A percentile compares a stretch with the other conserved stretches of the same genome.
Conservation (phyloP, 1,284 basidiomycete genomes). For the Boletus mariae region DNA sequence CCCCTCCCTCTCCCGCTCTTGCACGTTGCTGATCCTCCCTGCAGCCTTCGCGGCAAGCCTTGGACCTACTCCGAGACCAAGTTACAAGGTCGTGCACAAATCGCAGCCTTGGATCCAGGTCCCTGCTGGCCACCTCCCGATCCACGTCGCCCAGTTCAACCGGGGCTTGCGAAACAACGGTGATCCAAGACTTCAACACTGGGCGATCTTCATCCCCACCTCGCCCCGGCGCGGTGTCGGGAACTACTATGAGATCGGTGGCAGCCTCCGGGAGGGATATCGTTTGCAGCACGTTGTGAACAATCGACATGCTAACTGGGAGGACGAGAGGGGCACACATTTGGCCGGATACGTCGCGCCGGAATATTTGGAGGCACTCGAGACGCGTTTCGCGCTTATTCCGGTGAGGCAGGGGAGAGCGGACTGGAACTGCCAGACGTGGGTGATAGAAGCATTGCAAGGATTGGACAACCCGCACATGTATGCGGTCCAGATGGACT, state of each 20-base stretch:
- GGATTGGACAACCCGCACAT: conserved; percentile 7
- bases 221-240: conserved; percentile 20
- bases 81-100: conserved; percentile 10
- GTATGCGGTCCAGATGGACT: conserved; percentile 18
- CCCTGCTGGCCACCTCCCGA: conserved; percentile 15
- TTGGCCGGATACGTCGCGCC: conserved; percentile 10
- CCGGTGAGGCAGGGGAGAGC: conserved; percentile 11
- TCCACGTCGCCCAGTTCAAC: conserved; percentile 15
- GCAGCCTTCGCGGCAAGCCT: conserved; percentile 11
- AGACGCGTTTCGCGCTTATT: conserved; percentile 9
- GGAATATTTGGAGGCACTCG: conserved; percentile 2
- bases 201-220: conserved; percentile 26
- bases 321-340: conserved; percentile 12
- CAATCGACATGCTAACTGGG: conserved; percentile 11
- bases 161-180: conserved; percentile 6
- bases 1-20: no score
- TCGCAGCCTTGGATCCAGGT: conserved; percentile 1
- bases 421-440: conserved; percentile 23
- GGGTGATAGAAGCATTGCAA: conserved; percentile 15
- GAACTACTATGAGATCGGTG: conserved; percentile 21
- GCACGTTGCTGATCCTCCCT: neutral
- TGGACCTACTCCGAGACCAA: neutral
- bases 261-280: conserved; percentile 14
- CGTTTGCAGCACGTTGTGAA: conserved; percentile 8
- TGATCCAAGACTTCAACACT: conserved; percentile 12